These are phyloP conservation scores for Mitragyna speciosa DNA, from an alignment of 257 asterid genomes.

Conservation along the genomic window DNA sequence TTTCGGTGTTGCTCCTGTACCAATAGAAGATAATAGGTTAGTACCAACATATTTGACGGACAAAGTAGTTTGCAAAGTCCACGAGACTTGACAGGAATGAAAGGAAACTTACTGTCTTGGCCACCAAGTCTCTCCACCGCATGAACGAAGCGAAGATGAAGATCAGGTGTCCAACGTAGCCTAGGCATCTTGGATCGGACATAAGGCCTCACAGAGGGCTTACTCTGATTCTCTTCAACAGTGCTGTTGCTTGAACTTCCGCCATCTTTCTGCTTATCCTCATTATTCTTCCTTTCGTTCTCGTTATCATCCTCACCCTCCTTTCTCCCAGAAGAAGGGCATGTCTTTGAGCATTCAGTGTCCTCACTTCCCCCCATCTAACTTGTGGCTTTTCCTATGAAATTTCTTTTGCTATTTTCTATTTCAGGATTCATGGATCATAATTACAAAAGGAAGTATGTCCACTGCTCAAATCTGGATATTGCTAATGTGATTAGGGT, in stretches of 20 bases:
- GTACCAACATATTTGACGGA: neutral
- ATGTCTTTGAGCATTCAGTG: slow-evolving; percentile 37
- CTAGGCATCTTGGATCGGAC: slow-evolving; percentile 84
- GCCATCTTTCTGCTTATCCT: slow-evolving; percentile 43
- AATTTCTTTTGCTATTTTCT: neutral
- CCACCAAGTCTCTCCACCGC: slow-evolving; percentile 93
- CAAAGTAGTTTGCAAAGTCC: neutral
- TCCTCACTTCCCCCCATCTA: slow-evolving; percentile 50
- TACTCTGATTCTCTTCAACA: slow-evolving; percentile 61
- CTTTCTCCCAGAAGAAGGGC: slow-evolving; percentile 28
- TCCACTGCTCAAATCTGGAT: neutral
- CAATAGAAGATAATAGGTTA: slow-evolving; percentile 9
- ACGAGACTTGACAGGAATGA: neutral
- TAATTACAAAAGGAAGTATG: neutral
- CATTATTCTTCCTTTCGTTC: slow-evolving; percentile 9
- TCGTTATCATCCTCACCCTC: slow-evolving; percentile 49
- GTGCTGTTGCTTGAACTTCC: slow-evolving; percentile 85
- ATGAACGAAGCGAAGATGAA: slow-evolving; percentile 65
- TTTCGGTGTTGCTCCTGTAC: slow-evolving; percentile 87
- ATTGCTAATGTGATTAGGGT: too few relatives aligned
- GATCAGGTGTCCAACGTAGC: slow-evolving; percentile 90
- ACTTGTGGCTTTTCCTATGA: neutral
- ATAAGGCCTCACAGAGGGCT: slow-evolving; percentile 67
- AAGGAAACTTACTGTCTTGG: slow-evolving; percentile 59
- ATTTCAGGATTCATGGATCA: neutral